Percentiles rank a stretch among this genome's conserved stretches.
phyloP scores from a whole-genome alignment of 2,329 filamentous ascomycete genomes.

The Hymenoscyphus infarciens region DNA sequence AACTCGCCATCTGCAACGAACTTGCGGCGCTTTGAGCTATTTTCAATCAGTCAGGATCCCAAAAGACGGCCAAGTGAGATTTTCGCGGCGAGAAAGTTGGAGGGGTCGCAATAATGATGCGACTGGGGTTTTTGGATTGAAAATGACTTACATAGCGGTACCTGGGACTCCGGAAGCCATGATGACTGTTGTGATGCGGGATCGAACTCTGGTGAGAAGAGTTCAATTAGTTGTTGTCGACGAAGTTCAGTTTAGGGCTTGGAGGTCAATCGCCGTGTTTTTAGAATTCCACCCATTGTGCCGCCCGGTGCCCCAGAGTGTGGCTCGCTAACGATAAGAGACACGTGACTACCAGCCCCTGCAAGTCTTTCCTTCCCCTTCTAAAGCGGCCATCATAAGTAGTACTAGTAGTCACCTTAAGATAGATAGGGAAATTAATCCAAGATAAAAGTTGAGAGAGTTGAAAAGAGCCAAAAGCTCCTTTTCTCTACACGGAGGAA shows the following conservation, averaged over 20 bases:
- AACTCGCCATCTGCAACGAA: conserved; percentile 76
- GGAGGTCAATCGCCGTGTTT: conserved; percentile 1
- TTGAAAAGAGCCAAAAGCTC: too few species aligned
- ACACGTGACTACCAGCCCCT: not conserved
- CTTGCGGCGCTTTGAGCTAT: conserved; percentile 88
- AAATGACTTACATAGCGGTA: conserved; percentile 36
- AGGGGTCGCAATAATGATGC: not conserved
- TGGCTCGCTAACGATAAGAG: not conserved
- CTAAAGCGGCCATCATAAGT: not conserved
- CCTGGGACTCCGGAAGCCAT: conserved; percentile 39
- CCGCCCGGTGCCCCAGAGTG: not conserved
- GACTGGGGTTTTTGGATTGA: not conserved
- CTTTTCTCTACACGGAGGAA: too few species aligned
- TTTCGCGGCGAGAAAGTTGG: conserved; percentile 3
- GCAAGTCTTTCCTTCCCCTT: not conserved
- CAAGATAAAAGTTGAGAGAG: too few species aligned
- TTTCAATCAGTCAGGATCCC: conserved; percentile 5
- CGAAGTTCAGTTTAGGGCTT: conserved; percentile 18
- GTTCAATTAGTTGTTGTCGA: conserved; percentile 31
- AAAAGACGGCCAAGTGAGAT: not conserved
- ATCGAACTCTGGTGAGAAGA: conserved; percentile 30
- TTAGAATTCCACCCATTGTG: conserved; percentile 3
- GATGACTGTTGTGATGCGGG: conserved; percentile 29
- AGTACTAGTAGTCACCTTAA: too few species aligned
- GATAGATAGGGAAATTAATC: too few species aligned